A percentile compares a stretch with the other conserved stretches of the same genome.
Conservation (phyloP, 164 flowering plant genomes). For the Berberis thunbergii region DNA sequence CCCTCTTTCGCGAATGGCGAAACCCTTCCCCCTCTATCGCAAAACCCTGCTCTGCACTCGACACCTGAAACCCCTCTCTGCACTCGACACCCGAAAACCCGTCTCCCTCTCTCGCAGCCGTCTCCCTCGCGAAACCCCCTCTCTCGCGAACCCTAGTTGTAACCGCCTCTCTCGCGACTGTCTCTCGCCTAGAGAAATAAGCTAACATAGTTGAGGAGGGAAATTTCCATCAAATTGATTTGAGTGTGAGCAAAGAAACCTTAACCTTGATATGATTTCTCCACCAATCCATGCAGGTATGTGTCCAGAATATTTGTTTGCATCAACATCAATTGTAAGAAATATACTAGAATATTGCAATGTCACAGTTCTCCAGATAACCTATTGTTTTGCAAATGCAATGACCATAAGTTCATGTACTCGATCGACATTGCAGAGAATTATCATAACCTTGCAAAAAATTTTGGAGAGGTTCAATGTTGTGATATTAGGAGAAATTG, state of each 20-base stretch:
- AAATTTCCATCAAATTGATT: background rate
- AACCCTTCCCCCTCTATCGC: no score
- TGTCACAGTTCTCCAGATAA: background rate
- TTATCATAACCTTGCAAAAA: background rate
- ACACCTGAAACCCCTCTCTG: no score
- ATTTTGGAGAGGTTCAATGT: constrained; percentile 4
- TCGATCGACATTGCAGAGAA: background rate
- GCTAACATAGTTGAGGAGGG: background rate
- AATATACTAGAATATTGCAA: background rate
- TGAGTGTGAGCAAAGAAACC: background rate
- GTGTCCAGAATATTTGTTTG: background rate
- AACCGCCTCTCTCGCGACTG: no score
- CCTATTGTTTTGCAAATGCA: background rate
- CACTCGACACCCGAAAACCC: no score
- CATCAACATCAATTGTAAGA: background rate
- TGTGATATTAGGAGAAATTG: background rate
- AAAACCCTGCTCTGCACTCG: no score
- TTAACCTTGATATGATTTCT: background rate
- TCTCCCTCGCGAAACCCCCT: no score
- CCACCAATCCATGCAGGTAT: background rate
- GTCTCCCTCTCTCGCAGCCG: no score
- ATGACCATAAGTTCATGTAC: background rate
- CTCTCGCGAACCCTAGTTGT: no score
- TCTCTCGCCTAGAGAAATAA: no score
- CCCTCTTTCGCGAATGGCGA: no score